Evolutionary conservation across 1,284 basidiomycete genomes (phyloP).

Genomic region (Ustilago crameri): DNA sequence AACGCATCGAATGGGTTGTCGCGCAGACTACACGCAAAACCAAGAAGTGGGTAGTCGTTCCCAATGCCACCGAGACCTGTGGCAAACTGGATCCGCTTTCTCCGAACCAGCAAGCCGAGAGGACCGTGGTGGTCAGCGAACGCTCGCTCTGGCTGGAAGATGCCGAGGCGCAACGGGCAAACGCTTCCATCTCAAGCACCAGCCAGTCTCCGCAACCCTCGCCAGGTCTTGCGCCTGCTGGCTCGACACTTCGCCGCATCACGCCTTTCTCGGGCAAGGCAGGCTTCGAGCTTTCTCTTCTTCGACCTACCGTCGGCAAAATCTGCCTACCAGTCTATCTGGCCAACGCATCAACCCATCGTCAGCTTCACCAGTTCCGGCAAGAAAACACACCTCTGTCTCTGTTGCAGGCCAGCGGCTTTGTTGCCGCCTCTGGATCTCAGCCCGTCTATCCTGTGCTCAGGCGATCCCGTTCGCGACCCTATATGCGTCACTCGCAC

Average conservation of each 20-base stretch:
- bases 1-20: conserved; percentile 48
- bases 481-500: conserved; percentile 30
- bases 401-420: neutral
- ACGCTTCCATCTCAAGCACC: neutral
- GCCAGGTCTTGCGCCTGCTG: neutral
- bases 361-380: conserved; percentile 30
- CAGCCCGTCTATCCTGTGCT: conserved; percentile 26
- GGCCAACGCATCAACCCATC: conserved; percentile 51
- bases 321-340: conserved; percentile 41
- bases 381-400: conserved; percentile 2
- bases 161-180: conserved; percentile 1
- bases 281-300: conserved; percentile 50
- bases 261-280: conserved; percentile 49
- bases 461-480: conserved; percentile 42
- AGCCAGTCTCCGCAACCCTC: conserved; percentile 7
- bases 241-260: conserved; percentile 8
- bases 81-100: conserved; percentile 9
- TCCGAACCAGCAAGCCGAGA: conserved; percentile 22
- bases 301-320: conserved; percentile 35
- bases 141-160: conserved; percentile 38
- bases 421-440: neutral
- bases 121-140: conserved; percentile 54
- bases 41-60: conserved; percentile 60
- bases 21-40: conserved; percentile 45
- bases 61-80: conserved; percentile 29